Conservation (phyloP, 192 early-diverging fungal genomes). For the Pilaira anomala region DNA sequence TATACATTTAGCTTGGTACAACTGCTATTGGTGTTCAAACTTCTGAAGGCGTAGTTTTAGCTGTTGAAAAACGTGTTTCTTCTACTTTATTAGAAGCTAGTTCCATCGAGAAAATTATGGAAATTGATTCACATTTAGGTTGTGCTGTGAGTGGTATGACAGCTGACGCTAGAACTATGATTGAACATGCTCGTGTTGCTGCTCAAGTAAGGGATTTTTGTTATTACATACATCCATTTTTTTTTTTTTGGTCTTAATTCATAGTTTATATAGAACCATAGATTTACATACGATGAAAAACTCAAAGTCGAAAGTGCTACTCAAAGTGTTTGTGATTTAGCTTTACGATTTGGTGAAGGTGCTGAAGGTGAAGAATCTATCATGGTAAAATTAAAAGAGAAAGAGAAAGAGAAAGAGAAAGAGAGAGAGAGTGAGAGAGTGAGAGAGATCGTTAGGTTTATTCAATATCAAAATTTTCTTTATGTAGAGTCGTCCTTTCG, state of each 20-base stretch:
- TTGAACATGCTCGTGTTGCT: slow-evolving; percentile 95
- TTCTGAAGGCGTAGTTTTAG: slow-evolving; percentile 87
- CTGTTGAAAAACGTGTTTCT: slow-evolving; percentile 96
- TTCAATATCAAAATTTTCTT: neutral
- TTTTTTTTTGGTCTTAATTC: slow-evolving; percentile 6
- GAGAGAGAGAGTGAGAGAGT: neutral
- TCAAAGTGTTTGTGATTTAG: slow-evolving; percentile 97
- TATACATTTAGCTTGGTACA: slow-evolving; percentile 67
- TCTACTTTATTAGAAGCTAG: slow-evolving; percentile 88
- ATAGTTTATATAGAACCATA: slow-evolving; percentile 67
- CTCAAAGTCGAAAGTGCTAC: slow-evolving; percentile 97
- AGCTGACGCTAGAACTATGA: slow-evolving; percentile 96
- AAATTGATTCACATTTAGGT: slow-evolving; percentile 93
- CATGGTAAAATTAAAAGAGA: slow-evolving; percentile 64
- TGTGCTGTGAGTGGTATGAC: slow-evolving; percentile 97
- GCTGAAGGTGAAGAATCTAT: slow-evolving; percentile 94
- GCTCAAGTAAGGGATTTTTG: slow-evolving; percentile 87
- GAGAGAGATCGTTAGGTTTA: no score
- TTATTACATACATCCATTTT: slow-evolving; percentile 6
- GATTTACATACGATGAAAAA: slow-evolving; percentile 92
- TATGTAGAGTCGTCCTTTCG: slow-evolving; percentile 90
- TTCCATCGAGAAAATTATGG: slow-evolving; percentile 97
- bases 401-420: neutral
- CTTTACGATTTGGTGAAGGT: slow-evolving; percentile 95
- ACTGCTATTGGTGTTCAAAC: slow-evolving; percentile 98